phyloP scores from a whole-genome alignment of 2,329 filamentous ascomycete genomes.

The Pleurostoma richardsiae region DNA sequence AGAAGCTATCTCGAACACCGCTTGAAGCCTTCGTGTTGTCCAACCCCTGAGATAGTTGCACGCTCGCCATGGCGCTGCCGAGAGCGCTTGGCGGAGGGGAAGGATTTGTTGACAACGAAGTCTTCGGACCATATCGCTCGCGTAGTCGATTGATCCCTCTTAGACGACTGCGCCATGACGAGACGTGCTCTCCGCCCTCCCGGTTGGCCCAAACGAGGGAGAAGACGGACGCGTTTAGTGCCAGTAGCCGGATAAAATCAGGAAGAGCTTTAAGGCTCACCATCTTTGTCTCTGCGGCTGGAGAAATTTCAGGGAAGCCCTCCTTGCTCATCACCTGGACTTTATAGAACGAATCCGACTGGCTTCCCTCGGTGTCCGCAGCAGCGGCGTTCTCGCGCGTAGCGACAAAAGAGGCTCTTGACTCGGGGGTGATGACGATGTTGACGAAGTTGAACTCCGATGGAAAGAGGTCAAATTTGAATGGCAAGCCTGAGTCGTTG shows the following conservation, averaged over 20 bases:
- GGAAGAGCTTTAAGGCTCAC: slow-evolving; percentile 78
- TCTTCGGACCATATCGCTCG: slow-evolving; percentile 55
- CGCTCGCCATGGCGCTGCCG: slow-evolving; percentile 9
- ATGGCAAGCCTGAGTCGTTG: slow-evolving; percentile 89
- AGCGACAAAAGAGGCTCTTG: slow-evolving; percentile 69
- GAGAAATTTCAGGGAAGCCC: slow-evolving; percentile 87
- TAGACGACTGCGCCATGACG: slow-evolving; percentile 83
- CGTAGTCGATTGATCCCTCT: slow-evolving; percentile 79
- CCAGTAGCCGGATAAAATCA: slow-evolving; percentile 79
- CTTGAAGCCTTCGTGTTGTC: slow-evolving; percentile 35
- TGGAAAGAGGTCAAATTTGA: slow-evolving; percentile 86
- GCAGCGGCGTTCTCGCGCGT: slow-evolving; percentile 41
- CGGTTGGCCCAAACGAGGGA: slow-evolving; percentile 81
- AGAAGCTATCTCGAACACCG: slow-evolving; percentile 56
- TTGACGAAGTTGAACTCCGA: slow-evolving; percentile 96
- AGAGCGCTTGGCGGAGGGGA: slow-evolving; percentile 9
- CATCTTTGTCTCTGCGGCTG: slow-evolving; percentile 84
- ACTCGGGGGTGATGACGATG: slow-evolving; percentile 90
- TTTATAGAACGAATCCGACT: slow-evolving; percentile 61
- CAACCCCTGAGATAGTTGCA: slow-evolving; percentile 9
- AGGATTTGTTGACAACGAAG: slow-evolving; percentile 22
- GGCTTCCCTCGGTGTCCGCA: slow-evolving; percentile 25
- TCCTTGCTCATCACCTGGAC: slow-evolving; percentile 86
- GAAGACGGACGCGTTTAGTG: slow-evolving; percentile 91
- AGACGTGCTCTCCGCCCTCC: slow-evolving; percentile 75